A percentile compares a stretch with the other conserved stretches of the same genome.
phyloP scores from a whole-genome alignment of 2,329 filamentous ascomycete species.

The Ilyonectria robusta region DNA sequence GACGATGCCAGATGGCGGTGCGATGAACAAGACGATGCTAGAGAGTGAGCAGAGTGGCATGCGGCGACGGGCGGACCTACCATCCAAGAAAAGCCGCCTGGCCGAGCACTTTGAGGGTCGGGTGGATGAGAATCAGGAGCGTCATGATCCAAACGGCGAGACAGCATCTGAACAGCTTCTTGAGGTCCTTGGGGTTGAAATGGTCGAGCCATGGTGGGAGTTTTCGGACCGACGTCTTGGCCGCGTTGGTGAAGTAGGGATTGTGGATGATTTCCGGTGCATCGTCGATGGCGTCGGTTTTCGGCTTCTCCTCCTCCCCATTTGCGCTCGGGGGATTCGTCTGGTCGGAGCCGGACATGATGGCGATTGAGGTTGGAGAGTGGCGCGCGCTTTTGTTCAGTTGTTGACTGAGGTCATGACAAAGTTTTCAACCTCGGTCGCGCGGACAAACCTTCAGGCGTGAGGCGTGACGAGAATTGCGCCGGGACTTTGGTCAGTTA shows the following conservation, averaged over 20 bases:
- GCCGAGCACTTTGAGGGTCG: slow-evolving; percentile 34
- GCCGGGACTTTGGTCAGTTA: not conserved
- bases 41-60: not conserved
- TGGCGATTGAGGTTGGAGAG: not conserved
- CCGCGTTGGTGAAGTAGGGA: not conserved
- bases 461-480: not conserved
- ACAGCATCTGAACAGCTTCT: slow-evolving; percentile 40
- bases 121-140: slow-evolving; percentile 37
- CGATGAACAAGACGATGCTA: slow-evolving; percentile 38
- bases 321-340: not conserved
- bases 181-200: slow-evolving; percentile 41
- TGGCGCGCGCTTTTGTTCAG: not conserved
- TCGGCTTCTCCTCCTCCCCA: slow-evolving; percentile 1
- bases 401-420: not conserved
- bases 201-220: slow-evolving; percentile 40
- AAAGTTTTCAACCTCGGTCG: not conserved
- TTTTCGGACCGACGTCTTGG: not conserved
- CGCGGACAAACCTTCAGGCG: not conserved
- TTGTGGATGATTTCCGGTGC: not conserved
- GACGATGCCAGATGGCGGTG: slow-evolving; percentile 40
- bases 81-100: slow-evolving; percentile 33
- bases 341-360: slow-evolving; percentile 3
- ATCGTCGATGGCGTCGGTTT: not conserved
- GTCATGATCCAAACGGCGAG: slow-evolving; percentile 43
- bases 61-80: slow-evolving; percentile 1